Evolutionary conservation across 1,284 basidiomycete genomes (phyloP).

Genomic region (Coniferiporia sulphurascens): DNA sequence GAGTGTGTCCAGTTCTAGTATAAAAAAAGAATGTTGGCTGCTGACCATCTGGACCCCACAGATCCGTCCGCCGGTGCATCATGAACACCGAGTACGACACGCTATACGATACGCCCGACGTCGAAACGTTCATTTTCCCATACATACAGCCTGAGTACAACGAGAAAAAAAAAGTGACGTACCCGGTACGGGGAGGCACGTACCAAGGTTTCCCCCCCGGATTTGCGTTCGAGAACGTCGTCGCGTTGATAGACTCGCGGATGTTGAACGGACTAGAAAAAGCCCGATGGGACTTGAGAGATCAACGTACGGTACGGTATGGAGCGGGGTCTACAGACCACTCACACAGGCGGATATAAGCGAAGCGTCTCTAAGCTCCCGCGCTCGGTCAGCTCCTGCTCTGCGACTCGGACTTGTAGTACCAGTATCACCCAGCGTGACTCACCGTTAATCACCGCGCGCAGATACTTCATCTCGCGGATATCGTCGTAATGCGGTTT

Average conservation of each 20-base stretch:
- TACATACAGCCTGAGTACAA: too few species aligned
- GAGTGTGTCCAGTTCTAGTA: too few species aligned
- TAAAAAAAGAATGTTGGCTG: background rate
- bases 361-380: slow-evolving; percentile 45
- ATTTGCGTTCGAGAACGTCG: slow-evolving; percentile 40
- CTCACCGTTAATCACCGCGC: slow-evolving; percentile 36
- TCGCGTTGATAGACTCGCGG: slow-evolving; percentile 38
- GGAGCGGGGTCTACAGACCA: background rate
- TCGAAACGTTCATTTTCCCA: too few species aligned
- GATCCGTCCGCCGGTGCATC: slow-evolving; percentile 58
- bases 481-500: slow-evolving; percentile 36
- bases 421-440: too few species aligned
- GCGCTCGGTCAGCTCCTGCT: too few species aligned
- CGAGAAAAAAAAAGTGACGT: slow-evolving; percentile 18
- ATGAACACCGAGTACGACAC: slow-evolving; percentile 46
- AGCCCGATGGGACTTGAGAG: too few species aligned
- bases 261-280: slow-evolving; percentile 45
- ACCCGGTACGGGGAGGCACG: slow-evolving; percentile 48
- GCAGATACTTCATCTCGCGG: slow-evolving; percentile 37
- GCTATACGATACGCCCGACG: too few species aligned
- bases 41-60: slow-evolving; percentile 63
- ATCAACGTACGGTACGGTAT: too few species aligned
- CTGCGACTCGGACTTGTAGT: too few species aligned
- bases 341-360: slow-evolving; percentile 56
- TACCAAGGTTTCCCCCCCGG: slow-evolving; percentile 45